Evolutionary conservation across 805 yeast genomes (phyloP).

Genomic region (Barnettozyma californica): DNA sequence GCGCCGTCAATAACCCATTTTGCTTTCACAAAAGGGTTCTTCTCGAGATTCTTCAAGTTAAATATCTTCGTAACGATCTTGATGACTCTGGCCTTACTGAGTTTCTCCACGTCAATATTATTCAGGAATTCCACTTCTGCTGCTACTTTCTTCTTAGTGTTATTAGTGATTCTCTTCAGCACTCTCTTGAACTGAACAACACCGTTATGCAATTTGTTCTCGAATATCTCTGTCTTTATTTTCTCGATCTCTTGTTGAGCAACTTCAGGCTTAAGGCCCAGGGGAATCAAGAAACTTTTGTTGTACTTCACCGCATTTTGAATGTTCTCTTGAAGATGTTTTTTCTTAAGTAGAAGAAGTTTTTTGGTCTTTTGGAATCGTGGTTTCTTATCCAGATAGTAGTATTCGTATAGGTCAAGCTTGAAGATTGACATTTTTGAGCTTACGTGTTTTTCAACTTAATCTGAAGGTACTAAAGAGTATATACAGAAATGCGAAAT

Average conservation of each 20-base stretch:
- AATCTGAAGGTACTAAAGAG: background rate
- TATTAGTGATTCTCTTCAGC: constrained; percentile 25
- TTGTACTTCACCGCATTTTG: constrained; percentile 6
- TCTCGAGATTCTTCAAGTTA: constrained; percentile 13
- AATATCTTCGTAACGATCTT: constrained; percentile 16
- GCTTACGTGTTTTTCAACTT: background rate
- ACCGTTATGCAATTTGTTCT: constrained; percentile 44
- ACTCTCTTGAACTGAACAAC: constrained; percentile 36
- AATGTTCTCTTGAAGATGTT: constrained; percentile 7
- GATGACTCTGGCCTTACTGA: constrained; percentile 19
- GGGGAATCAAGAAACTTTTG: constrained; percentile 9
- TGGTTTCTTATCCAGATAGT: constrained; percentile 8
- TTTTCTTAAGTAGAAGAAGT: constrained; percentile 6
- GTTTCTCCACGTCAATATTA: constrained; percentile 21
- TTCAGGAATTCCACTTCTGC: constrained; percentile 18
- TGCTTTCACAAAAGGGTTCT: constrained; percentile 18
- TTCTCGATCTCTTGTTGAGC: constrained; percentile 41
- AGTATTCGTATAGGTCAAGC: constrained; percentile 10
- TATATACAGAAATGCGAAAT: background rate
- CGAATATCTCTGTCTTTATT: constrained; percentile 40
- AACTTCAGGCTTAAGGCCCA: constrained; percentile 26
- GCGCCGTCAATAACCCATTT: constrained; percentile 22
- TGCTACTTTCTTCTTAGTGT: constrained; percentile 12
- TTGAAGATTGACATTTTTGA: constrained; percentile 10
- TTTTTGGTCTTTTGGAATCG: constrained; percentile 9